Evolutionary conservation across 257 asterid genomes (phyloP), one percentile per base, ranked within the genome.

Genomic region (Capsicum rhomboideum): DNA sequence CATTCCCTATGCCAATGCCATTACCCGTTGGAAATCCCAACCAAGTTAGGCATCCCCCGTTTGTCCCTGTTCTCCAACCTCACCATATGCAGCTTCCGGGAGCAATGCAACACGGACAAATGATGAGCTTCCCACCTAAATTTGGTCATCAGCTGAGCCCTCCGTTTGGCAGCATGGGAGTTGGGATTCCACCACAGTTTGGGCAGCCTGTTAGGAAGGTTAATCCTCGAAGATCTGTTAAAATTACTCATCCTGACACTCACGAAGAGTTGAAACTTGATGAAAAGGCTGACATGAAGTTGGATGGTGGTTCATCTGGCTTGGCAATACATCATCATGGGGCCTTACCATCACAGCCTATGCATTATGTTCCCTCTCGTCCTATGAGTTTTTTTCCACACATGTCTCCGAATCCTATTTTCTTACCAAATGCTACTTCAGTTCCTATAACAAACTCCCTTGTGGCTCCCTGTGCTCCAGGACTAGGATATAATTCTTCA

Each of bases 231-330:
- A 82, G n/a, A 79, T 59, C 86, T 77, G 86, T 87, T 53, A 87
- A 87, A 83, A 87, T 87, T 29, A 85, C 90, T 83, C 88, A 87
- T 79, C 90, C 90, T 8, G 84, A 87, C 11, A 87, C 90, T 72
- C 66, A 79, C 26, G 86, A 87, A 66, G 90, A 87, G 82, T 46
- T 87, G 44, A 87, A 72, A 55, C 83, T 87, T 55, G 88, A 85
- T 63, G 84, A 85, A 64, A 64, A 72, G 61, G 79, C 31, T 58
- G 85, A 84, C 55, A 46, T 54, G 71, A 82, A 79, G 34, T 0
- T 54, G 71, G 88, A 83, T 37, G 21, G 63, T 72, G 80, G 64
- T 34, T 74, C 85, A 23, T 77, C 74, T 29, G 72, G 77, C 69
- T 71, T 82, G 46, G 61, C 54, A 10, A 37, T 87, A 82, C 84